phyloP scores from a whole-genome alignment of 2,329 filamentous ascomycete species.

The Penicillium sp. region DNA sequence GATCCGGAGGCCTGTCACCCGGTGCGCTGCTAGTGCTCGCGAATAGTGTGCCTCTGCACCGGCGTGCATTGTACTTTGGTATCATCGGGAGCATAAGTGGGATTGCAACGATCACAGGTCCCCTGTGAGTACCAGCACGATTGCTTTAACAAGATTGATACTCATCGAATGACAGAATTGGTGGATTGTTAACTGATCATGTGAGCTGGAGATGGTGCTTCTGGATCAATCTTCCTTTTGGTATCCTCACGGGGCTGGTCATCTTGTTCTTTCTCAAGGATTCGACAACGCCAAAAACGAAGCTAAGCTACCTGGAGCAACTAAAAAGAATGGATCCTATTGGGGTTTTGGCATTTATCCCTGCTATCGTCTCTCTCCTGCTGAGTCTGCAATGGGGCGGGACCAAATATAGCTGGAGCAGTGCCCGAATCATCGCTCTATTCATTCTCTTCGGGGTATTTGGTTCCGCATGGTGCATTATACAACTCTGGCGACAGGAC shows the following conservation, averaged over 20 bases:
- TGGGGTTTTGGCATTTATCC: slow-evolving; percentile 46
- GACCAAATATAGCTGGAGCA: slow-evolving; percentile 45
- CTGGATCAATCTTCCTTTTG: slow-evolving; percentile 41
- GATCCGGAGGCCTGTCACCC: slow-evolving; percentile 38
- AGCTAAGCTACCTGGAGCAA: slow-evolving; percentile 19
- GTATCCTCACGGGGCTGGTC: slow-evolving; percentile 30
- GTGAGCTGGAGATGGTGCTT: slow-evolving; percentile 46
- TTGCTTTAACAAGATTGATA: no score
- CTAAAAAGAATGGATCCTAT: slow-evolving; percentile 39
- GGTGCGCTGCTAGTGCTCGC: slow-evolving; percentile 42
- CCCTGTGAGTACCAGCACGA: slow-evolving; percentile 26
- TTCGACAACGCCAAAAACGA: slow-evolving; percentile 21
- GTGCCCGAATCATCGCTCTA: slow-evolving; percentile 46
- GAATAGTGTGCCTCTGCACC: slow-evolving; percentile 39
- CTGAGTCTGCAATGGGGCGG: slow-evolving; percentile 49
- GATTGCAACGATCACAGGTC: slow-evolving; percentile 43
- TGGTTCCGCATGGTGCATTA: slow-evolving; percentile 39
- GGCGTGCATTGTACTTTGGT: slow-evolving; percentile 42
- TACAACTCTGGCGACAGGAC: slow-evolving; percentile 42
- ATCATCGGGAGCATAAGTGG: slow-evolving; percentile 44
- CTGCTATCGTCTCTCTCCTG: slow-evolving; percentile 46
- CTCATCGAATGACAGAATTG: slow-evolving; percentile 30
- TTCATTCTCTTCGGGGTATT: slow-evolving; percentile 51
- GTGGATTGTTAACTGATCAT: slow-evolving; percentile 43
- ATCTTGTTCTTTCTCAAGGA: slow-evolving; percentile 35